A percentile compares a stretch with the other conserved stretches of the same genome.
These are phyloP conservation scores for Fusarium gaditjirri DNA, from an alignment of 2,329 filamentous ascomycete species.

Conservation along the genomic window DNA sequence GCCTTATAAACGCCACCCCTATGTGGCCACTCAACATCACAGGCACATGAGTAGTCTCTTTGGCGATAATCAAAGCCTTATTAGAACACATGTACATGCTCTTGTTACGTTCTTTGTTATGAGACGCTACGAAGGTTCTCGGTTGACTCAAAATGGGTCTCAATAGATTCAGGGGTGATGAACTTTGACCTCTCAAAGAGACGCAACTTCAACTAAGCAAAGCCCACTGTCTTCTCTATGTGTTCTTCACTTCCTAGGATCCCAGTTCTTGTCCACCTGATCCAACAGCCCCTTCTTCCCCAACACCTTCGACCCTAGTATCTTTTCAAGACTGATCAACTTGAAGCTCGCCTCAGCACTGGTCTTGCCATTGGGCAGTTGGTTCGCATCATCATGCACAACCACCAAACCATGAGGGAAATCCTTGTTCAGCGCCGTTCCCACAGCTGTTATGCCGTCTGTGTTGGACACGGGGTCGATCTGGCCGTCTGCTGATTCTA, in stretches of 20 bases:
- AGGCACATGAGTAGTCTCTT: constrained; percentile 6
- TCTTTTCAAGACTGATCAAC: constrained; percentile 55
- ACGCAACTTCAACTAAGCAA: background rate
- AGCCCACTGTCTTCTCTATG: background rate
- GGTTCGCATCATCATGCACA: constrained; percentile 64
- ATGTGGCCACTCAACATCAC: background rate
- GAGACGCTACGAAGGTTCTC: background rate
- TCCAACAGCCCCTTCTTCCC: constrained; percentile 45
- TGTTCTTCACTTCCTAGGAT: constrained; percentile 48
- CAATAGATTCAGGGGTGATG: constrained; percentile 13
- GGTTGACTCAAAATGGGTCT: background rate
- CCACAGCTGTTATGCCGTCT: constrained; percentile 61
- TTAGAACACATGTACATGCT: background rate
- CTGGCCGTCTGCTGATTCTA: constrained; percentile 52
- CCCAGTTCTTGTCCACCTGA: constrained; percentile 53
- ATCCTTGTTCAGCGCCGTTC: constrained; percentile 53
- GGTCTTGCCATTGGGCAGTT: constrained; percentile 57
- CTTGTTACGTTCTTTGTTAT: background rate
- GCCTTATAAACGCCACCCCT: background rate
- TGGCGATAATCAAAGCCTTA: background rate
- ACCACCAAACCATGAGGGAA: constrained; percentile 60
- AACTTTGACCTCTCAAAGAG: background rate
- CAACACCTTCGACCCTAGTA: constrained; percentile 48
- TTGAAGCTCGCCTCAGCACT: constrained; percentile 63
- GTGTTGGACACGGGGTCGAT: constrained; percentile 65